Base-by-base conservation (phyloP, 768 basidiomycete species). In the Xanthoconium stramineum region DNA sequence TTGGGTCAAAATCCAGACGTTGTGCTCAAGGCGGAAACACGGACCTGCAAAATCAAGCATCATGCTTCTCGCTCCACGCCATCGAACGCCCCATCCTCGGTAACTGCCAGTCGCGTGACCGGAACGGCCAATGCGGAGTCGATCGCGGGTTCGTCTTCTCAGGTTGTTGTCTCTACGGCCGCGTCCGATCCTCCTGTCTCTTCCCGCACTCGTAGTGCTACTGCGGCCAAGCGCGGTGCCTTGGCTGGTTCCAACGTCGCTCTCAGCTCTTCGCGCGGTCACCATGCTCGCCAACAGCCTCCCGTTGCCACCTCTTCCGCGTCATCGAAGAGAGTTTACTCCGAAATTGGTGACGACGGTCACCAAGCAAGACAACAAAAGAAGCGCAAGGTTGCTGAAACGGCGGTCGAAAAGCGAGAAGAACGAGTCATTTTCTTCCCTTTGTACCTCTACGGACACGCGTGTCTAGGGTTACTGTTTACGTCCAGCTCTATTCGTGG, bases 401-500 rank as follows among this genome's bases (percentile, higher is more conserved):
- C 6, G 15, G 35, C 13, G 13, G 37, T 38, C 37, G 15, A 6
- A 6, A 13, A 14, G 6, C 33, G 12, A 12, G 37, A 38, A 15
- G 37, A 30, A 20, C 48, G 29, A 4, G 5, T 50, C 8, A 19
- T 55, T 5, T 50, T 50, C 5, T 44, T 38, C 28, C 54, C 48
- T 6, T 1, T 50, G 15, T 14, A 36, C 17, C 30, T 48, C 13
- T 47, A 57, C 14, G 19, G 24, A 1, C 29, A 52, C 19, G 12
- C 8, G 4, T 58, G 57, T 14, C 5, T 47, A 8, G 53, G 48
- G 3, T 38, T 37, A 3, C 19, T 46, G 44, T 45, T 45, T 8
- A 60, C 51, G 7, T 6, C 51, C 1, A 9, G 53, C 20, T 64
- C 58, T 1, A 50, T 64, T 44, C 58, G 61, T n/a, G 58, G 63